A percentile compares a stretch with the other conserved stretches of the same genome.
These are phyloP conservation scores for Colletotrichum tropicale DNA, from an alignment of 2,329 filamentous ascomycete species.

Conservation along the genomic window DNA sequence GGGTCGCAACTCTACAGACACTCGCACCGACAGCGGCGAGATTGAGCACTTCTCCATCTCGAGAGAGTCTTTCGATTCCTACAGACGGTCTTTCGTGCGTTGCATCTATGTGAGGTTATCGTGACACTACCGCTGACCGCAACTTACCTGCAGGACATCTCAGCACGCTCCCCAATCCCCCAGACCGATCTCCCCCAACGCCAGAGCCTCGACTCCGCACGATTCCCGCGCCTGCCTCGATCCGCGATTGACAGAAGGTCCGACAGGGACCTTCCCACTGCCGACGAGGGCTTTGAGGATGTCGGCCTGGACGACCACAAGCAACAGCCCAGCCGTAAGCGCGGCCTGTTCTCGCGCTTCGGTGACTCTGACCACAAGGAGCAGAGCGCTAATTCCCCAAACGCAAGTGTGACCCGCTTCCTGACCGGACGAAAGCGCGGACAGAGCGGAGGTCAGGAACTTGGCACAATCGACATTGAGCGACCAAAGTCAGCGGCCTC, in stretches of 20 bases:
- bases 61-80: conserved; percentile 95
- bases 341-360: conserved; percentile 81
- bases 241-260: conserved; percentile 62
- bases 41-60: conserved; percentile 96
- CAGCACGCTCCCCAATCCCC: conserved; percentile 79
- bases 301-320: conserved; percentile 83
- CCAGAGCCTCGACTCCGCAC: conserved; percentile 80
- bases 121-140: background rate
- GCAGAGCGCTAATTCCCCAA: conserved; percentile 33
- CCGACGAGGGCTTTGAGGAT: conserved; percentile 85
- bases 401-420: conserved; percentile 57
- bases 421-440: conserved; percentile 75
- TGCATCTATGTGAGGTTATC: background rate
- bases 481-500: conserved; percentile 32
- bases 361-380: conserved; percentile 59
- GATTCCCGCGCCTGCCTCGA: conserved; percentile 65
- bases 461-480: conserved; percentile 72
- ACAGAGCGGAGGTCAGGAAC: conserved; percentile 73
- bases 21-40: conserved; percentile 68
- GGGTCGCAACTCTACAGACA: conserved; percentile 60
- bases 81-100: conserved; percentile 91
- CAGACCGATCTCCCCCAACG: conserved; percentile 66
- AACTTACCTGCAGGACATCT: conserved; percentile 73
- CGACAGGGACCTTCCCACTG: conserved; percentile 66
- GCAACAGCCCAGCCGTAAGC: conserved; percentile 50